These are phyloP conservation scores for Tolypocladium ovalisporum DNA, from an alignment of 2,329 filamentous ascomycete genomes.

Conservation along the genomic window DNA sequence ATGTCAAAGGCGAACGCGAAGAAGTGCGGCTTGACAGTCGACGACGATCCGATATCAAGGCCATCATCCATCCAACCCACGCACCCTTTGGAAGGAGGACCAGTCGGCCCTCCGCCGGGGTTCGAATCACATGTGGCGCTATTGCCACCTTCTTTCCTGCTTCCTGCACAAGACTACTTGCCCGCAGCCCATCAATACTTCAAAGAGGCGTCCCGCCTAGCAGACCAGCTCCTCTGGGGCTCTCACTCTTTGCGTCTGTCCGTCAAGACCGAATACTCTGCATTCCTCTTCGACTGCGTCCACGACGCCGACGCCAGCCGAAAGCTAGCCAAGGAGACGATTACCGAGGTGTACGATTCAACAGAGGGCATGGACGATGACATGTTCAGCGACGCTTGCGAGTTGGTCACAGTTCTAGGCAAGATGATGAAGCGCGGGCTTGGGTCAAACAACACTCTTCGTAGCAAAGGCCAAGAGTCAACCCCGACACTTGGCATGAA, in stretches of 20 bases:
- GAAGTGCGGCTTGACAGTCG: slow-evolving; percentile 36
- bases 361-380: slow-evolving; percentile 90
- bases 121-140: slow-evolving; percentile 30
- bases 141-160: slow-evolving; percentile 59
- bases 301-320: slow-evolving; percentile 71
- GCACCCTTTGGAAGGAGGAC: slow-evolving; percentile 44
- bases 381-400: slow-evolving; percentile 85
- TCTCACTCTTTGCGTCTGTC: slow-evolving; percentile 84
- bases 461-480: slow-evolving; percentile 20
- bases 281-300: slow-evolving; percentile 87
- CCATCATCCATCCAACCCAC: slow-evolving; percentile 36
- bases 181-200: slow-evolving; percentile 76
- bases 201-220: slow-evolving; percentile 61
- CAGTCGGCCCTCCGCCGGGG: slow-evolving; percentile 45
- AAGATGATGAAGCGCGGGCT: slow-evolving; percentile 77
- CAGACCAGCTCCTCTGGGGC: slow-evolving; percentile 68
- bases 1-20: slow-evolving; percentile 28
- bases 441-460: slow-evolving; percentile 22
- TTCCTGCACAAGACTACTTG: slow-evolving; percentile 71
- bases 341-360: slow-evolving; percentile 83
- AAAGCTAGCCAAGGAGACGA: slow-evolving; percentile 67
- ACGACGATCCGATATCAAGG: slow-evolving; percentile 27
- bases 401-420: slow-evolving; percentile 74
- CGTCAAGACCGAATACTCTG: slow-evolving; percentile 83
- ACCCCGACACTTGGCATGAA: slow-evolving; percentile 12